phyloP scores from a whole-genome alignment of 164 flowering plant genomes.

The Vitis cinerea region DNA sequence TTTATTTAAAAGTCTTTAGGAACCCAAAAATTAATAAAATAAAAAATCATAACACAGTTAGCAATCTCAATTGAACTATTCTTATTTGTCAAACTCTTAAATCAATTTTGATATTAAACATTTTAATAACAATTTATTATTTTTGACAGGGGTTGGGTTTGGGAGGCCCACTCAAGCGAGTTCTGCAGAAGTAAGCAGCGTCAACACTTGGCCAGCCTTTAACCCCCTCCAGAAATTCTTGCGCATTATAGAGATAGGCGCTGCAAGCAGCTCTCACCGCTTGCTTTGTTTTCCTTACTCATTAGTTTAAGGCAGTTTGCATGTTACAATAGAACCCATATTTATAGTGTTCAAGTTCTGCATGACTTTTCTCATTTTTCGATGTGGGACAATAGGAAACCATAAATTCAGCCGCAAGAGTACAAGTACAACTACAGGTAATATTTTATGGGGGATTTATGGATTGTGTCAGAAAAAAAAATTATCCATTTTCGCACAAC shows the following conservation, averaged over 20 bases:
- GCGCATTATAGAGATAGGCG: constrained; percentile 47
- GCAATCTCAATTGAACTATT: no score
- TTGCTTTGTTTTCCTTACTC: constrained; percentile 99
- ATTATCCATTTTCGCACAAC: no score
- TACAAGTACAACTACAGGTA: no score
- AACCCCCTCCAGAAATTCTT: constrained; percentile 90
- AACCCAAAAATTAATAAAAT: no score
- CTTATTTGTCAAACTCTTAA: no score
- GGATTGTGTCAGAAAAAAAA: no score
- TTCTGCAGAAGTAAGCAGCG: constrained; percentile 99
- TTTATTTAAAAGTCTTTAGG: no score
- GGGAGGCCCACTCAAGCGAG: constrained; percentile 99
- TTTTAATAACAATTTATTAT: no score
- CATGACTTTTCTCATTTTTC: not conserved
- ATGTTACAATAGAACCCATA: not conserved
- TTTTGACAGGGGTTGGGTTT: constrained; percentile 7
- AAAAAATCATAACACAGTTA: no score
- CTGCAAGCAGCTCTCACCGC: constrained; percentile 78
- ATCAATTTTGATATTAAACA: no score
- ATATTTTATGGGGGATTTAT: no score
- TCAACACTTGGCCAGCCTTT: constrained; percentile 94
- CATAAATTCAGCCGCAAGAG: no score
- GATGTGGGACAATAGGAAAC: constrained; percentile 3
- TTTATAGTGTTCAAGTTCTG: not conserved
- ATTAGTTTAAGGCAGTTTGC: constrained; percentile 88